These are phyloP conservation scores for Coprinellus micaceus DNA, from an alignment of 768 basidiomycete genomes.

Conservation along the genomic window DNA sequence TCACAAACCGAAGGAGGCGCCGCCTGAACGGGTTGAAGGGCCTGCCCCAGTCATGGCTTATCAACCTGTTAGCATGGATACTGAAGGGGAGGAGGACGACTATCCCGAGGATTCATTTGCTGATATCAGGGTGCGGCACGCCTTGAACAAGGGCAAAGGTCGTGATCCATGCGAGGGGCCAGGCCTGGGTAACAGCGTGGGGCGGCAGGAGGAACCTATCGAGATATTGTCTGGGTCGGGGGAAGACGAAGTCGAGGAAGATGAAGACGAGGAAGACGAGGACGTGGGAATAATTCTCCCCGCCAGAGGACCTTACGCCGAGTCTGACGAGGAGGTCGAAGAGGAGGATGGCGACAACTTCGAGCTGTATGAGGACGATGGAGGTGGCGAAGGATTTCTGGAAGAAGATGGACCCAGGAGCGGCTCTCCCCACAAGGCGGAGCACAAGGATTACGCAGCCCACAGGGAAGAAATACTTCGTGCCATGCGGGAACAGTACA, in stretches of 20 bases:
- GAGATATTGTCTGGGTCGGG: conserved; percentile 37
- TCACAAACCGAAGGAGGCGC: too few relatives aligned
- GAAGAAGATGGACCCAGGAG: conserved; percentile 22
- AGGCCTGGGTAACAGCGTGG: conserved; percentile 39
- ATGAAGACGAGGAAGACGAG: conserved; percentile 26
- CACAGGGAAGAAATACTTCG: too few relatives aligned
- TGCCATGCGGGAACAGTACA: too few relatives aligned
- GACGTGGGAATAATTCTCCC: conserved; percentile 10
- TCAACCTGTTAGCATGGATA: conserved; percentile 14
- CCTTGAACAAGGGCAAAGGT: conserved; percentile 50
- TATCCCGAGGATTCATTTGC: conserved; percentile 55
- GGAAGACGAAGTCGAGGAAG: conserved; percentile 29
- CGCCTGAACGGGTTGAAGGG: too few relatives aligned
- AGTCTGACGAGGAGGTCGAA: conserved; percentile 20
- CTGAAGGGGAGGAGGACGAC: conserved; percentile 26
- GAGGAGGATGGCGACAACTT: conserved; percentile 18
- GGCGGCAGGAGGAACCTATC: conserved; percentile 41
- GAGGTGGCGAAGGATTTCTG: conserved; percentile 7
- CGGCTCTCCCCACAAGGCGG: too few relatives aligned
- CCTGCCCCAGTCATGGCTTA: background rate
- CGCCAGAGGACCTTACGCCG: too few relatives aligned
- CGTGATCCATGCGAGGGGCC: conserved; percentile 61
- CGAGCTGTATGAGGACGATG: conserved; percentile 17
- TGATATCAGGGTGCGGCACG: conserved; percentile 45
- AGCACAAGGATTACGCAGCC: too few relatives aligned